Percentiles rank a stretch among this genome's conserved stretches.
These are phyloP conservation scores for Auricularia auricula-judae DNA, from an alignment of 768 basidiomycete species.

Conservation along the genomic window DNA sequence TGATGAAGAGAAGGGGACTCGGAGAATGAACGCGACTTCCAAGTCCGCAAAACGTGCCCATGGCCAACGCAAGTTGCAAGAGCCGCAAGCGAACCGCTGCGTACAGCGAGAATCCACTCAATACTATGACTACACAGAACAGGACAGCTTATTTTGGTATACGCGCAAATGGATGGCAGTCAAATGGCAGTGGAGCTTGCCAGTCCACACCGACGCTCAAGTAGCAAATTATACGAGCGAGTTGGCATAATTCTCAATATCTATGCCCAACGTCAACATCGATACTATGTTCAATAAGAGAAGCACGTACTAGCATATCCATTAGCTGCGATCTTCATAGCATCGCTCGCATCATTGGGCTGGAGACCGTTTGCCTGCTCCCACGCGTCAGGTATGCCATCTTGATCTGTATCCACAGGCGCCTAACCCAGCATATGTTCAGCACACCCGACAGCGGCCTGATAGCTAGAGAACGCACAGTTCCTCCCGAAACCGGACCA, in stretches of 20 bases:
- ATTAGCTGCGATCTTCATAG: slow-evolving; percentile 21
- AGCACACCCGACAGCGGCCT: neutral
- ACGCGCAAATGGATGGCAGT: no score
- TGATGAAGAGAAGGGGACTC: no score
- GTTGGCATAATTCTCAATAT: slow-evolving; percentile 28
- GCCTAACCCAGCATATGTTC: neutral
- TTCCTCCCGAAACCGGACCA: slow-evolving; percentile 22
- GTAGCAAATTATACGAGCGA: slow-evolving; percentile 11
- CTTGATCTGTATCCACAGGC: slow-evolving; percentile 20
- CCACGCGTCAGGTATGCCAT: slow-evolving; percentile 25
- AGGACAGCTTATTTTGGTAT: no score
- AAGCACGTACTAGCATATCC: slow-evolving; percentile 25
- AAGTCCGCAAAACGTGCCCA: no score
- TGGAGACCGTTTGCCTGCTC: slow-evolving; percentile 23
- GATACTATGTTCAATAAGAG: neutral
- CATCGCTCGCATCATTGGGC: slow-evolving; percentile 19
- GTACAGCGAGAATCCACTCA: no score
- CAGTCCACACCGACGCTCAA: no score
- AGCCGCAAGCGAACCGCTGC: no score
- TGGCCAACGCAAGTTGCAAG: no score
- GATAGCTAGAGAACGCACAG: slow-evolving; percentile 5
- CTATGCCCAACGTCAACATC: slow-evolving; percentile 10
- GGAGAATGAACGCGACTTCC: no score
- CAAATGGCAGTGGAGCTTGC: no score
- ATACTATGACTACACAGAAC: no score